Conservation (phyloP, 2,329 filamentous ascomycete species). For the Neoascochyta sp. region DNA sequence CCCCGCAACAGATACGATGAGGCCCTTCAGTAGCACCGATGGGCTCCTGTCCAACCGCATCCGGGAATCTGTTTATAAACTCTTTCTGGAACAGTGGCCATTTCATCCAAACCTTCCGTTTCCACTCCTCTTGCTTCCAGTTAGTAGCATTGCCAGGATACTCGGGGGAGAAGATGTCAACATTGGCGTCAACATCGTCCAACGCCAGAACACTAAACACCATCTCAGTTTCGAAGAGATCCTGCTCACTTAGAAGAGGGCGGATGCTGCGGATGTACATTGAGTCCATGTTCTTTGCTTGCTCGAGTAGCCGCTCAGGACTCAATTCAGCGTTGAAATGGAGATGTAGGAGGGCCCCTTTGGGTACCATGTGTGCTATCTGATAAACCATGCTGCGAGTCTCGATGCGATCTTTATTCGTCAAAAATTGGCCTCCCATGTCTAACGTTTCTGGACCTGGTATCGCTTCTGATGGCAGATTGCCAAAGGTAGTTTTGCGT, state of each 20-base stretch:
- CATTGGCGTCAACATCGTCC: slow-evolving; percentile 18
- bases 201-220: slow-evolving; percentile 54
- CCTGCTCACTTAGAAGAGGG: slow-evolving; percentile 43
- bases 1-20: slow-evolving; percentile 10
- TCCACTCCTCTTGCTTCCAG: slow-evolving; percentile 16
- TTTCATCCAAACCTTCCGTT: slow-evolving; percentile 40
- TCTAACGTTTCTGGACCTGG: slow-evolving; percentile 40
- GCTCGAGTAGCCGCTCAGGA: slow-evolving; percentile 58
- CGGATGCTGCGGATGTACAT: slow-evolving; percentile 68
- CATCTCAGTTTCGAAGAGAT: slow-evolving; percentile 56
- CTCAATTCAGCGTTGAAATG: slow-evolving; percentile 74
- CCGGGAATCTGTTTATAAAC: slow-evolving; percentile 28
- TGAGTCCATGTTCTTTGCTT: slow-evolving; percentile 47
- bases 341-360: slow-evolving; percentile 69
- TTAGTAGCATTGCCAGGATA: slow-evolving; percentile 43
- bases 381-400: slow-evolving; percentile 55
- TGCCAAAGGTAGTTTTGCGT: slow-evolving; percentile 41
- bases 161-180: slow-evolving; percentile 47
- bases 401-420: slow-evolving; percentile 44
- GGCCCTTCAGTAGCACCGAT: slow-evolving; percentile 4
- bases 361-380: slow-evolving; percentile 60
- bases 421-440: slow-evolving; percentile 48
- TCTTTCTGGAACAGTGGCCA: slow-evolving; percentile 44
- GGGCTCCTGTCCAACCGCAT: slow-evolving; percentile 7
- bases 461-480: slow-evolving; percentile 41